phyloP scores from a whole-genome alignment of 352 stramenopile genomes.

The Globisporangium splendens region DNA sequence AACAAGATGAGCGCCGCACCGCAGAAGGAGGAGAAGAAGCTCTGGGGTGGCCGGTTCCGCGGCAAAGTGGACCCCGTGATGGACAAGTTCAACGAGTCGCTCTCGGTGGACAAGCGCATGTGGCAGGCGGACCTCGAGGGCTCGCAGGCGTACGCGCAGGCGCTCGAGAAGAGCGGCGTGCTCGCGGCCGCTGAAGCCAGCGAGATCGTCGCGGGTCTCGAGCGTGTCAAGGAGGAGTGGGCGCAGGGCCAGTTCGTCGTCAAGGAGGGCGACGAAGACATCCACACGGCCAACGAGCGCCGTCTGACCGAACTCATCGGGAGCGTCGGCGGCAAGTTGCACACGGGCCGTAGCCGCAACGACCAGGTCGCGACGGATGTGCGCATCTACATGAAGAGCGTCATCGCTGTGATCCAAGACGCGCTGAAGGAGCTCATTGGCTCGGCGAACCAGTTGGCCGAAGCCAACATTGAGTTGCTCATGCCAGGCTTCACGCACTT shows the following conservation, averaged over 20 bases:
- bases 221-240: constrained; percentile 90
- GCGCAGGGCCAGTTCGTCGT: constrained; percentile 66
- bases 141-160: constrained; percentile 94
- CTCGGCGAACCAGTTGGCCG: constrained; percentile 83
- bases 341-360: constrained; percentile 95
- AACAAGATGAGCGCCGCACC: constrained; percentile 27
- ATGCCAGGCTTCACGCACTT: constrained; percentile 99
- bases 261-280: constrained; percentile 97
- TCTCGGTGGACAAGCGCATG: constrained; percentile 97
- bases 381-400: constrained; percentile 91
- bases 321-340: constrained; percentile 95
- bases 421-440: constrained; percentile 91
- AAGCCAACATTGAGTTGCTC: constrained; percentile 93
- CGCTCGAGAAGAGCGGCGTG: constrained; percentile 88
- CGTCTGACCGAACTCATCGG: constrained; percentile 97
- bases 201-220: constrained; percentile 85
- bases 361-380: constrained; percentile 98
- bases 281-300: constrained; percentile 99
- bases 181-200: constrained; percentile 88
- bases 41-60: constrained; percentile 92
- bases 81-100: constrained; percentile 99
- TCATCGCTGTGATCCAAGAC: constrained; percentile 57
- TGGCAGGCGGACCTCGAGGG: constrained; percentile 95
- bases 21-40: constrained; percentile 63
- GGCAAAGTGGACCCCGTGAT: constrained; percentile 95